Evolutionary conservation across 139 green algal genomes (phyloP).

Genomic region (Tetradesmus obliquus): DNA sequence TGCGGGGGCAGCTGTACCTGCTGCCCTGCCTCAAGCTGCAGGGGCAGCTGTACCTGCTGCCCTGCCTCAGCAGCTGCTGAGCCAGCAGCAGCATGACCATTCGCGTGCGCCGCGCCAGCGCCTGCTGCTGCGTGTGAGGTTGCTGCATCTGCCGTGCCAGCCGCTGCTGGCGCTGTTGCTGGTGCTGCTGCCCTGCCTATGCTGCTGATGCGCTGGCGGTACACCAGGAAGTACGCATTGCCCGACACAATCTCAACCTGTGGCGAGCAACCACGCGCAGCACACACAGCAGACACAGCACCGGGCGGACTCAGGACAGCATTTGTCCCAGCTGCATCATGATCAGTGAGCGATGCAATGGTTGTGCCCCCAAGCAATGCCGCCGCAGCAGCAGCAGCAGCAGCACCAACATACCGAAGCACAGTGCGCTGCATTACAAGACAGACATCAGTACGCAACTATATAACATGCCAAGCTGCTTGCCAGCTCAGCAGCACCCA

Average conservation of each 20-base stretch:
- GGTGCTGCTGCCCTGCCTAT: not conserved
- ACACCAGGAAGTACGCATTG: slow-evolving; percentile 89
- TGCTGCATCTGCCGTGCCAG: not conserved
- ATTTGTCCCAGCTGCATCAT: not conserved
- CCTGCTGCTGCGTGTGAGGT: not conserved
- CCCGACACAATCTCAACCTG: slow-evolving; percentile 50
- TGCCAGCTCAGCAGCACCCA: not conserved
- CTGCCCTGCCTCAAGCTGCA: slow-evolving; percentile 3
- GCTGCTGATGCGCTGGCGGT: slow-evolving; percentile 51
- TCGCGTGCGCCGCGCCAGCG: not conserved
- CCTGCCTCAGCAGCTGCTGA: slow-evolving; percentile 10
- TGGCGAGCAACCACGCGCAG: not conserved
- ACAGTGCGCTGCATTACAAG: not conserved
- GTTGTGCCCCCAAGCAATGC: too few species aligned
- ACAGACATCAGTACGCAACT: too few species aligned
- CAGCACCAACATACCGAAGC: not conserved
- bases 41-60: slow-evolving; percentile 3
- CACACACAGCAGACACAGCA: not conserved
- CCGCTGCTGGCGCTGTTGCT: not conserved
- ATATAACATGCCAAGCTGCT: too few species aligned
- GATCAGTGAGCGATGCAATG: not conserved
- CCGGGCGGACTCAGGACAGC: not conserved
- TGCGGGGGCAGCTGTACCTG: not conserved
- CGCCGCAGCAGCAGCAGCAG: not conserved
- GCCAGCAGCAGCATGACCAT: not conserved